A percentile compares a stretch with the other conserved stretches of the same genome.
phyloP scores from a whole-genome alignment of 1,284 basidiomycete genomes.

The Austroboletus novae-zelandiae region DNA sequence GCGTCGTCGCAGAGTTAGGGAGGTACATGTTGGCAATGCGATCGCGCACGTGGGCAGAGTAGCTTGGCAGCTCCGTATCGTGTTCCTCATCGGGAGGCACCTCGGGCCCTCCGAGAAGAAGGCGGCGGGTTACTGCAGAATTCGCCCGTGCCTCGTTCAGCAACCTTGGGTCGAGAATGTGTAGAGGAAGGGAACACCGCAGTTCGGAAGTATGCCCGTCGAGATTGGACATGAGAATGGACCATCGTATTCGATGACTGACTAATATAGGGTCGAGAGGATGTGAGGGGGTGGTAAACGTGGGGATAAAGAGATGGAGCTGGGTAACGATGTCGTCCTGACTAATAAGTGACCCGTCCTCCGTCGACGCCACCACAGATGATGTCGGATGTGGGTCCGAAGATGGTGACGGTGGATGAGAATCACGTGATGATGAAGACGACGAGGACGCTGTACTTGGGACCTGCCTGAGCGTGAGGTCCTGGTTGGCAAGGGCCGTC shows the following conservation, averaged over 20 bases:
- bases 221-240: constrained; percentile 75
- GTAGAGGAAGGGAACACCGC: constrained; percentile 85
- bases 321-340: constrained; percentile 48
- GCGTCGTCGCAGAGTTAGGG: constrained; percentile 60
- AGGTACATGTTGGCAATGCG: constrained; percentile 80
- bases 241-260: constrained; percentile 74
- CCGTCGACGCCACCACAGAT: constrained; percentile 2
- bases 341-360: constrained; percentile 25
- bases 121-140: constrained; percentile 69
- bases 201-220: constrained; percentile 90
- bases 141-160: constrained; percentile 72
- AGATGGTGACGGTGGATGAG: neutral
- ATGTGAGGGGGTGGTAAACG: constrained; percentile 62
- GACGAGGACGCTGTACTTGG: constrained; percentile 15
- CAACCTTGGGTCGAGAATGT: constrained; percentile 73
- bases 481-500: constrained; percentile 5
- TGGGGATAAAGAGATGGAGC: constrained; percentile 47
- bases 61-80: constrained; percentile 80
- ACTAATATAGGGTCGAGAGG: constrained; percentile 69
- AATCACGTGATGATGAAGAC: constrained; percentile 15
- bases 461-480: constrained; percentile 15
- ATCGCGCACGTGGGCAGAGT: constrained; percentile 85
- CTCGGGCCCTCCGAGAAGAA: constrained; percentile 43
- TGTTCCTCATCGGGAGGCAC: constrained; percentile 46
- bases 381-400: constrained; percentile 9